Evolutionary conservation across 306 rosid genomes (phyloP).

Genomic region (Begonia peltatifolia): DNA sequence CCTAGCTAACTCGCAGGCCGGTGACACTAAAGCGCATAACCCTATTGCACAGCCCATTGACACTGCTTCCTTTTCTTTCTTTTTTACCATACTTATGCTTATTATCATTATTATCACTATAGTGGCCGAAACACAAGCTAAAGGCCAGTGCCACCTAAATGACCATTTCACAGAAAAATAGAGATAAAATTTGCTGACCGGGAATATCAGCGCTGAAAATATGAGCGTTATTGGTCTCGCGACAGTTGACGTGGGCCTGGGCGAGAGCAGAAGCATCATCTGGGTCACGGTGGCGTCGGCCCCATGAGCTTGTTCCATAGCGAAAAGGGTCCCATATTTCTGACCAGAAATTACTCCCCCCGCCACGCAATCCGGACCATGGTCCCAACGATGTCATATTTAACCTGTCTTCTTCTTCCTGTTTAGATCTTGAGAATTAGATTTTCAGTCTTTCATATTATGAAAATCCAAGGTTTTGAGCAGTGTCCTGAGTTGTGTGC

Average conservation of each 20-base stretch:
- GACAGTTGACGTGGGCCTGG: constrained; percentile 11
- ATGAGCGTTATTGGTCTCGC: too few relatives aligned
- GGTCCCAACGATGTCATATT: constrained; percentile 15
- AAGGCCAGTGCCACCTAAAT: too few relatives aligned
- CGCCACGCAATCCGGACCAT: constrained; percentile 3
- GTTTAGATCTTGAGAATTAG: too few relatives aligned
- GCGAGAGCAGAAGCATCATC: constrained; percentile 11
- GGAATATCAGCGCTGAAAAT: constrained; percentile 24
- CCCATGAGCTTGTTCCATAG: background rate
- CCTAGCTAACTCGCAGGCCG: constrained; percentile 17
- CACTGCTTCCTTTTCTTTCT: constrained; percentile 13
- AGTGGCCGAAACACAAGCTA: background rate
- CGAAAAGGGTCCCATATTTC: constrained; percentile 11
- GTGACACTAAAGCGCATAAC: constrained; percentile 25
- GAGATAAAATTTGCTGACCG: background rate
- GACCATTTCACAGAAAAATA: background rate
- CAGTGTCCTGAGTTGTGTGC: too few relatives aligned
- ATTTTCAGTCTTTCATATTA: too few relatives aligned
- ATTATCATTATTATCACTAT: background rate
- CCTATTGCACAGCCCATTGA: constrained; percentile 25
- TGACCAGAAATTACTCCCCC: background rate
- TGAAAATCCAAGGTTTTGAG: too few relatives aligned
- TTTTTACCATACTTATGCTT: background rate
- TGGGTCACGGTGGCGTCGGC: background rate
- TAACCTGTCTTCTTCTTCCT: too few relatives aligned